Base-by-base conservation (phyloP, 1,284 basidiomycete species). In the Cryptococcus amylolentus region DNA sequence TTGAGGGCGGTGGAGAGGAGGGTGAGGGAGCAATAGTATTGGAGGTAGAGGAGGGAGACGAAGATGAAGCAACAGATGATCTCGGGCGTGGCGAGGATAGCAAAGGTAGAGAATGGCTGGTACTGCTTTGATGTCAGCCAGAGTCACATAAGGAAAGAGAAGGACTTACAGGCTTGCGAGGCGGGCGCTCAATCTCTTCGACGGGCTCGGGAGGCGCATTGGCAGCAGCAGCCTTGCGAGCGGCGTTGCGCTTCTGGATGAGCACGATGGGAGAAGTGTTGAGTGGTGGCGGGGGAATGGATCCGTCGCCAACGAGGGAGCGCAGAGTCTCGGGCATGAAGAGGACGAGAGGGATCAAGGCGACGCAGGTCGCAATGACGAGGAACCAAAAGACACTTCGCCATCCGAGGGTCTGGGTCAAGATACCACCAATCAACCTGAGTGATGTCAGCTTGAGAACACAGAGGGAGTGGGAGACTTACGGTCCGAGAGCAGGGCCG, bases 251-350 rank as follows among this genome's bases (percentile, higher is more conserved):
- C 23, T 61, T 51, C 38, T 62, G 57, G 18, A 61, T 49, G 10
- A 73, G 52, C 27, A 60, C 59, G 6, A 68, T 50, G 0, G 72
- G 71, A 7, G 68, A 66, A 10, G 61, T 52, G 54, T 69, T 71
- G 18, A 73, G 61, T 12, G 66, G 43, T 2, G 75, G 75, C n/a
- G 75, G 73, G 4, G 74, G 70, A 9, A 76, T 65, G 0, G 70
- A 72, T 0, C 77, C 76, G 53, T 77, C 71, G 14, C 75, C 77
- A 3, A 78, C 77, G 2, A 77, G 55, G 16, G 66, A 67, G 20
- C 77, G 65, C 5, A 78, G 69, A 1, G 76, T 77, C 53, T 78
- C 77, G 2, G 76, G 76, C 9, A 73, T 23, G 35, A 62, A 59
- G 18, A 49, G 37, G 35, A 49, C 37, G 14, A 75, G 60, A 16